Conservation (phyloP, 768 basidiomycete genomes). For the Lentinula guzmanii region DNA sequence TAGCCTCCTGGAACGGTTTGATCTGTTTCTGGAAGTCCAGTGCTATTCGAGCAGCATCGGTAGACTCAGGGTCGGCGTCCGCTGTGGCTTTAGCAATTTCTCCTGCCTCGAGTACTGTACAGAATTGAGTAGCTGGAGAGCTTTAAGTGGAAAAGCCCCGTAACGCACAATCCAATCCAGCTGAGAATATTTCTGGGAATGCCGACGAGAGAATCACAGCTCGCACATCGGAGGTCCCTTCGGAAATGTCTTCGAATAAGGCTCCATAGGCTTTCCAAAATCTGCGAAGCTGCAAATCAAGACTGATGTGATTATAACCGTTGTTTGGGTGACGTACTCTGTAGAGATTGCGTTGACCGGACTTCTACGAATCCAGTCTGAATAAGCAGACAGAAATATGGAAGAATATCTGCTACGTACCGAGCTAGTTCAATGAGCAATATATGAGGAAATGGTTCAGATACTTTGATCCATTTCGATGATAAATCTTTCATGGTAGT, state of each 20-base stretch:
- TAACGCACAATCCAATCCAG: conserved; percentile 70
- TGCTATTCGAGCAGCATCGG: conserved; percentile 50
- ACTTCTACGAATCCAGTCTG: conserved; percentile 25
- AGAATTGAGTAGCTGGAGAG: neutral
- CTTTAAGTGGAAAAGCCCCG: neutral
- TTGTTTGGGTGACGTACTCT: conserved; percentile 24
- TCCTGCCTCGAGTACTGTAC: conserved; percentile 24
- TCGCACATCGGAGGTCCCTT: conserved; percentile 50
- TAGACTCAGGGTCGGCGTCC: conserved; percentile 14
- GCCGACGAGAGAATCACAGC: conserved; percentile 69
- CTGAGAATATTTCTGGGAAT: conserved; percentile 71
- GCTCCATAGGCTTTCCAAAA: conserved; percentile 69
- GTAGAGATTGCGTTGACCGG: conserved; percentile 66
- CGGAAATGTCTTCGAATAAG: conserved; percentile 51
- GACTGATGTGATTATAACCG: neutral
- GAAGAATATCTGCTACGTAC: conserved; percentile 18
- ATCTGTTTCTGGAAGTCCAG: conserved; percentile 43
- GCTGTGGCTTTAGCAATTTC: conserved; percentile 15
- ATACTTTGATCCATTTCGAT: conserved; percentile 41
- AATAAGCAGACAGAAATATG: neutral
- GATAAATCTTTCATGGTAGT: conserved; percentile 19
- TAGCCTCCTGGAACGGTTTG: conserved; percentile 60
- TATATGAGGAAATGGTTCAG: conserved; percentile 39
- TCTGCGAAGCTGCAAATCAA: conserved; percentile 25
- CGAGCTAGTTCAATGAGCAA: conserved; percentile 39